Base-by-base conservation (phyloP, 2,329 filamentous ascomycete species). In the Aspergillus terreus region DNA sequence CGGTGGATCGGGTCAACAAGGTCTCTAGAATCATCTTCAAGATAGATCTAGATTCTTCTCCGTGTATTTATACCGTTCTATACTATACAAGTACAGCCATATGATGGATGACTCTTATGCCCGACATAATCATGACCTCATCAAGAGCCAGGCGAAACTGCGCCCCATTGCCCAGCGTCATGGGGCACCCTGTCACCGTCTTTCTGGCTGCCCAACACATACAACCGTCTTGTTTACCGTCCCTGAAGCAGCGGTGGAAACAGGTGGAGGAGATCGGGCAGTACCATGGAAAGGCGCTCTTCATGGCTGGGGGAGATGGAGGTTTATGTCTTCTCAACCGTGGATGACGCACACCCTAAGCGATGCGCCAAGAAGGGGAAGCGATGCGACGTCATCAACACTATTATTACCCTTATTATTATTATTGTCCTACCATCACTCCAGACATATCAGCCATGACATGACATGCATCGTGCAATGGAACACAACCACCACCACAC, bases 51-150 rank as follows among this genome's bases (percentile, higher is more conserved):
- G 10, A 12, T 19, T 14, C 42, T 32, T 19, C 17, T 19, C 21
- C 27, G 15, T 42, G 21, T 49, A 43, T 17, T 32, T 14, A 40
- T 47, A 36, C 38, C 21, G 15, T 42, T 23, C 23, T 23, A 23
- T 23, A 23, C 23, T 23, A 23, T 23, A 23, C n/a, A n/a, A n/a
- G n/a, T n/a, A n/a, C 6, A 23, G 23, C 38, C 38, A 12, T 19
- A 17, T 4, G 10, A 11, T 17, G 15, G 17, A 15, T 38, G 19
- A 11, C 30, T 27, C 30, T 49, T 43, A 32, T 17, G 30, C 17
- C 11, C 42, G 36, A 51, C 49, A 46, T 51, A 51, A 51, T 42
- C 43, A 51, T 51, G 49, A 51, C 49, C 49, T 51, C 49, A 51
- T 51, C 7, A 21, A 38, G 48, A 50, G 23, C 23, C 48, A 15